A percentile compares a stretch with the other conserved stretches of the same genome.
These are phyloP conservation scores for Kregervanrija fluxuum DNA, from an alignment of 805 yeast genomes.

Conservation along the genomic window DNA sequence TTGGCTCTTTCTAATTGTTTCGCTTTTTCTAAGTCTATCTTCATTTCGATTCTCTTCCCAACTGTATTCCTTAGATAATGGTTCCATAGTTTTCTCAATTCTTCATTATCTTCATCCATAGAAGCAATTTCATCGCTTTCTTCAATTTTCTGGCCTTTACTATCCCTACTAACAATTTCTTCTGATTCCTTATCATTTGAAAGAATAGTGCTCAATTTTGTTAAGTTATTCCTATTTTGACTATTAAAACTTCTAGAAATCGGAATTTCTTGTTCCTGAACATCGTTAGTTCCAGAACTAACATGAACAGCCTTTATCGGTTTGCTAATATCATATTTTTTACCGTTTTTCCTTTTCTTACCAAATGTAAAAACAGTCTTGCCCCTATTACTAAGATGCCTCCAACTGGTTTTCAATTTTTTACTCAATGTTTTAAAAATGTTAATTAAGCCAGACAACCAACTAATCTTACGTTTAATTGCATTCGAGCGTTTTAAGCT, in stretches of 20 bases:
- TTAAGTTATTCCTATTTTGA: not conserved
- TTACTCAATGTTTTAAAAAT: conserved; percentile 11
- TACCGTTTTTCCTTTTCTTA: not conserved
- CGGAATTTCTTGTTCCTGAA: no score
- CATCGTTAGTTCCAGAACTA: no score
- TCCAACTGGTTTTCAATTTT: conserved; percentile 14
- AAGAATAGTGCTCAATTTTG: no score
- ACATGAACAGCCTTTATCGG: no score
- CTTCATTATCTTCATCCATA: conserved; percentile 6
- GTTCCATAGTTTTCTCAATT: conserved; percentile 20
- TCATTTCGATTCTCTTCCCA: conserved; percentile 22
- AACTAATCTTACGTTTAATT: conserved; percentile 24
- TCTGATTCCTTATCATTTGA: no score
- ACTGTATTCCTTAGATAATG: conserved; percentile 21
- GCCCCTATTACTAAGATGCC: conserved; percentile 10
- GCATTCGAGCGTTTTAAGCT: conserved; percentile 25
- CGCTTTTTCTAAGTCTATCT: conserved; percentile 17
- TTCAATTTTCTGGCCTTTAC: not conserved
- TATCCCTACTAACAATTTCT: not conserved
- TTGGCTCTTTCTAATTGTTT: conserved; percentile 7
- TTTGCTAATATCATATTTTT: no score
- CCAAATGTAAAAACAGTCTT: conserved; percentile 8
- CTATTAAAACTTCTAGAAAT: not conserved
- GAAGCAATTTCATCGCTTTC: conserved; percentile 1
- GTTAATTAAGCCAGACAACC: conserved; percentile 17